Base-by-base conservation (phyloP, 1,284 basidiomycete genomes). In the Prillingera fragicola region DNA sequence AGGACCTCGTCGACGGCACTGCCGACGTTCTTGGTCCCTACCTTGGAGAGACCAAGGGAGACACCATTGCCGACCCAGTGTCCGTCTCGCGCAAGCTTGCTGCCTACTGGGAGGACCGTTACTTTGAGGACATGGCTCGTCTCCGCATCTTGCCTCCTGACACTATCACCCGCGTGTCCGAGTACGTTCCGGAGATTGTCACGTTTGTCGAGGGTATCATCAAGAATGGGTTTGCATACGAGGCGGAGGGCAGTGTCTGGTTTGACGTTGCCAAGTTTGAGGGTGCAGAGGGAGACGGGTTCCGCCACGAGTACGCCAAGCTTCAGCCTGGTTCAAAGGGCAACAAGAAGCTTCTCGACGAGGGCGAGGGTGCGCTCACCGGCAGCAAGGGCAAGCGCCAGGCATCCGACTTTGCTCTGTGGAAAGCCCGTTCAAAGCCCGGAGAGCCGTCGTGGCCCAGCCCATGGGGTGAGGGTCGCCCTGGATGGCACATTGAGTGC, bases 401-500 rank as follows among this genome's bases (percentile, higher is more conserved):
- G 19, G 59, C 78, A 1, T 71, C 78, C 10, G 94, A 99, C 73
- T 99, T 99, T 71, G 95, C 95, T 6, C 75, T 99, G 12, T 99
- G 95, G 95, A 99, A 99, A 73, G 82, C 87, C 3, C 63, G 63
- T 44, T 90, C 89, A 24, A 96, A 95, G 73, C 82, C 90, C 1
- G 95, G 95, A n/a, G 95, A 99, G 71, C 95, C 95, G 2, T 84
- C 84, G 3, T 99, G 95, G 95, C 81, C 84, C 0, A 96, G 91
- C 8, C 85, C 89, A 6, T 99, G 95, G 95, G 95, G 95, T 22
- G 76, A 78, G 28, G 95, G 95, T n/a, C 80, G 95, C 43, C 95
- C 95, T 1, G 95, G 95, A 9, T 99, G 95, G 95, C 95, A 99
- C 69, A 98, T 99, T 48, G 95, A 99, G 70, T 99, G 95, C 74